A percentile compares a stretch with the other conserved stretches of the same genome.
phyloP scores from a whole-genome alignment of 768 basidiomycete species.

The Naganishia friedmannii region DNA sequence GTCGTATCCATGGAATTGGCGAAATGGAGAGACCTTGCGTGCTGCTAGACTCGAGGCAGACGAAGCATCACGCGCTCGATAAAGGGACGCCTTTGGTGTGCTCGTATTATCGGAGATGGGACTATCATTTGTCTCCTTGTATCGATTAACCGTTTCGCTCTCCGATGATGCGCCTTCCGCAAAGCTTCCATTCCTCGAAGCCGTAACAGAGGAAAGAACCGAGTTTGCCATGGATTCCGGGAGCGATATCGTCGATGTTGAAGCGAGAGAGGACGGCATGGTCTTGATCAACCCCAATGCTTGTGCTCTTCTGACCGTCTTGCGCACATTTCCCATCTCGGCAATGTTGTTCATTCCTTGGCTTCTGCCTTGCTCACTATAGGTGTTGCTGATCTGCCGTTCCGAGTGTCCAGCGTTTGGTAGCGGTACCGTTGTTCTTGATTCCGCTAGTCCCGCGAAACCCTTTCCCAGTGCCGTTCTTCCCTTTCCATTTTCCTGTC shows the following conservation, averaged over 20 bases:
- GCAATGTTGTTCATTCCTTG: not conserved
- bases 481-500: not conserved
- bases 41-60: not conserved
- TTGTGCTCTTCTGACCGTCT: conserved; percentile 20
- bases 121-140: not conserved
- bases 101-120: not conserved
- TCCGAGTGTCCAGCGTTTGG: not conserved
- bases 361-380: not conserved
- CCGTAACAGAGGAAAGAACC: not conserved
- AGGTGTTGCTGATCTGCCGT: conserved; percentile 1
- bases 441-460: not conserved
- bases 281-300: conserved; percentile 24
- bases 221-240: conserved; percentile 6
- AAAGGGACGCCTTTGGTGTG: not conserved
- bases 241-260: not conserved
- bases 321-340: conserved; percentile 12
- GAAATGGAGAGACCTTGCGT: not conserved
- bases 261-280: conserved; percentile 13
- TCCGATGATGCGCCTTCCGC: not conserved
- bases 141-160: not conserved
- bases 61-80: not conserved
- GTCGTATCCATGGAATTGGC: not conserved
- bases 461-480: not conserved
- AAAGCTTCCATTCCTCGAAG: conserved; percentile 12
- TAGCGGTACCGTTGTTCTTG: not conserved